Evolutionary conservation across 164 flowering plant genomes (phyloP).

Genomic region (Chloranthus sessilifolius): DNA sequence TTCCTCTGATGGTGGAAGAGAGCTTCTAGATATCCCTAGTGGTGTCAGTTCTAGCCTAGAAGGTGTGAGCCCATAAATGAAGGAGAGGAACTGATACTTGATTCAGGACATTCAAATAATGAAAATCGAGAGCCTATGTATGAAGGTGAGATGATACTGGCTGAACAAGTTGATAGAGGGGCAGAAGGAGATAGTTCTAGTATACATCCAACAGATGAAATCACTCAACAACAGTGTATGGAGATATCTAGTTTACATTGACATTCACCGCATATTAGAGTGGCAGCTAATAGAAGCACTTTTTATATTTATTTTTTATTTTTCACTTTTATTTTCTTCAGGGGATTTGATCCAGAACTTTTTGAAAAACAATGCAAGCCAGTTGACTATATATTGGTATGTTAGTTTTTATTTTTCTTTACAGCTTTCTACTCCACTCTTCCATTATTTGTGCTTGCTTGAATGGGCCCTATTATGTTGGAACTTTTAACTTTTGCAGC

Average conservation of each 20-base stretch:
- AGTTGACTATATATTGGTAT: constrained; percentile 85
- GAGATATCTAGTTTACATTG: neutral
- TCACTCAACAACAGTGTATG: constrained; percentile 48
- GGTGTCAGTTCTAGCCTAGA: constrained; percentile 39
- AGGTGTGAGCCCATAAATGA: constrained; percentile 89
- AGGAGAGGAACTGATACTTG: constrained; percentile 86
- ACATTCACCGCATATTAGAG: constrained; percentile 9
- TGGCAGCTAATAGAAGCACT: too few relatives aligned
- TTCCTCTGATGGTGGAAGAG: constrained; percentile 29
- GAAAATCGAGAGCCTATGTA: constrained; percentile 82
- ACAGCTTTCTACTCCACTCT: neutral
- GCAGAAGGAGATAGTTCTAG: constrained; percentile 18
- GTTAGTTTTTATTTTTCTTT: constrained; percentile 10
- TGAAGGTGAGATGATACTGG: constrained; percentile 89
- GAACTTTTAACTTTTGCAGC: constrained; percentile 61
- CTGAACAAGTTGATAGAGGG: constrained; percentile 57
- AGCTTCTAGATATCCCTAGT: constrained; percentile 26
- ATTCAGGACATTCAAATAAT: constrained; percentile 33
- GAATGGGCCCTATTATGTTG: neutral
- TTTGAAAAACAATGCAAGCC: constrained; percentile 78
- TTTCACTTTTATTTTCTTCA: constrained; percentile 20
- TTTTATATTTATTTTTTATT: neutral
- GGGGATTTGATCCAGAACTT: constrained; percentile 71
- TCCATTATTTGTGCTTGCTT: neutral
- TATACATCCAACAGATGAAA: constrained; percentile 28